Evolutionary conservation across 2,329 filamentous ascomycete species (phyloP).

Genomic region (Penicillium brasilianum): DNA sequence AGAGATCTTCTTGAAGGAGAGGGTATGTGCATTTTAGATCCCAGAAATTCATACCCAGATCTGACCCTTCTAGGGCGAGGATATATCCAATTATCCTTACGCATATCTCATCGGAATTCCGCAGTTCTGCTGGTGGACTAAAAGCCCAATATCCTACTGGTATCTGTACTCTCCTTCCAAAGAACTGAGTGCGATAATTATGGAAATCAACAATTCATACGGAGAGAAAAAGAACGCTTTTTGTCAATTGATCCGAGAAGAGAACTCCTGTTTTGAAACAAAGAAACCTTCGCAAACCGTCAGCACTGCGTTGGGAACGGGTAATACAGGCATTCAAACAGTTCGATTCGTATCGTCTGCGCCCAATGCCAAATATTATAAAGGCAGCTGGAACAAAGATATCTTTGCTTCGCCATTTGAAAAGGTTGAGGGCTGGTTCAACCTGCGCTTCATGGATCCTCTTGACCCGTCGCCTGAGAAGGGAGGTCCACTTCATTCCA

Average conservation of each 20-base stretch:
- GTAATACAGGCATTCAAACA: background rate
- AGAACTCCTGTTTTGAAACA: background rate
- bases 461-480: background rate
- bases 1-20: slow-evolving; percentile 13
- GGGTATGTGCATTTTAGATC: slow-evolving; percentile 2
- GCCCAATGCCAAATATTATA: slow-evolving; percentile 7
- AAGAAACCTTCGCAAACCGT: background rate
- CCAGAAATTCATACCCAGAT: background rate
- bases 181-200: slow-evolving; percentile 19
- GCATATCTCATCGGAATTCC: slow-evolving; percentile 20
- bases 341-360: slow-evolving; percentile 6
- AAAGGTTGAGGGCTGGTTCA: slow-evolving; percentile 10
- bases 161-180: slow-evolving; percentile 20
- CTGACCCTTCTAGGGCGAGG: slow-evolving; percentile 13
- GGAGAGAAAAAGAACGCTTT: slow-evolving; percentile 20
- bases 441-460: slow-evolving; percentile 10
- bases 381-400: slow-evolving; percentile 7
- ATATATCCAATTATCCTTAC: slow-evolving; percentile 14
- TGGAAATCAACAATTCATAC: slow-evolving; percentile 27
- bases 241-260: slow-evolving; percentile 19
- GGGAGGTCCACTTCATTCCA: slow-evolving; percentile 13
- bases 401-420: slow-evolving; percentile 22
- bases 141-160: slow-evolving; percentile 22
- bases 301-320: background rate
- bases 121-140: slow-evolving; percentile 16